A percentile compares a stretch with the other conserved stretches of the same genome.
phyloP scores from a whole-genome alignment of 1,284 basidiomycete species.

The Gymnopus androsaceus region DNA sequence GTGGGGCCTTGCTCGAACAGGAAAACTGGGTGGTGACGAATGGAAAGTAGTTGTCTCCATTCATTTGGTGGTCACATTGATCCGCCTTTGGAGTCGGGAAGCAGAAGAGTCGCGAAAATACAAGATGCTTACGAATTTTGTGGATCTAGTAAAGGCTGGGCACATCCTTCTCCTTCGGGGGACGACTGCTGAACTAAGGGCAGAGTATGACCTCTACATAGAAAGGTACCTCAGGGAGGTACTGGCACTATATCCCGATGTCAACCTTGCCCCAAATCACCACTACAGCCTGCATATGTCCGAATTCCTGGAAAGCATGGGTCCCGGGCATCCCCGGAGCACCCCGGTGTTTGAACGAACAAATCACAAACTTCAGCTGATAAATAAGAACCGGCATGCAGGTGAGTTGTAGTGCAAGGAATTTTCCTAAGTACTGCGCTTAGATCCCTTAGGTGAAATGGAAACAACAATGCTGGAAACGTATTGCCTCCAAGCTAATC shows the following conservation, averaged over 20 bases:
- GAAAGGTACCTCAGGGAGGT: conserved; percentile 26
- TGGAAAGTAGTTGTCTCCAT: conserved; percentile 33
- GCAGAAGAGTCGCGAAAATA: conserved; percentile 5
- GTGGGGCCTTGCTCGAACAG: conserved; percentile 24
- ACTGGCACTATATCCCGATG: conserved; percentile 27
- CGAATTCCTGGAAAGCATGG: background rate
- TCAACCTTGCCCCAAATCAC: conserved; percentile 28
- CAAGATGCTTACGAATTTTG: conserved; percentile 32
- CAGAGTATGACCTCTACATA: no score
- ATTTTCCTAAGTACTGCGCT: background rate
- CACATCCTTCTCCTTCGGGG: conserved; percentile 29
- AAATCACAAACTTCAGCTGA: background rate
- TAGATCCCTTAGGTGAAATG: background rate
- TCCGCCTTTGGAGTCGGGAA: conserved; percentile 28
- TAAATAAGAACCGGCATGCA: background rate
- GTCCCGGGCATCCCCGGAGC: background rate
- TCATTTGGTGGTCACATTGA: conserved; percentile 31
- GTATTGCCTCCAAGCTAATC: background rate
- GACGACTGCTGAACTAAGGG: no score
- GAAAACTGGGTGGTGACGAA: conserved; percentile 33
- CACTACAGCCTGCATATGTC: conserved; percentile 36
- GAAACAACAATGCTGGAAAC: background rate
- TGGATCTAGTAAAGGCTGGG: conserved; percentile 32
- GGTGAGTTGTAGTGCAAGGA: background rate
- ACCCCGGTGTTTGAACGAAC: conserved; percentile 3